Evolutionary conservation across 2,329 filamentous ascomycete genomes (phyloP), one percentile per base, ranked within the genome.

Genomic region (Apiospora rasikravindrae): DNA sequence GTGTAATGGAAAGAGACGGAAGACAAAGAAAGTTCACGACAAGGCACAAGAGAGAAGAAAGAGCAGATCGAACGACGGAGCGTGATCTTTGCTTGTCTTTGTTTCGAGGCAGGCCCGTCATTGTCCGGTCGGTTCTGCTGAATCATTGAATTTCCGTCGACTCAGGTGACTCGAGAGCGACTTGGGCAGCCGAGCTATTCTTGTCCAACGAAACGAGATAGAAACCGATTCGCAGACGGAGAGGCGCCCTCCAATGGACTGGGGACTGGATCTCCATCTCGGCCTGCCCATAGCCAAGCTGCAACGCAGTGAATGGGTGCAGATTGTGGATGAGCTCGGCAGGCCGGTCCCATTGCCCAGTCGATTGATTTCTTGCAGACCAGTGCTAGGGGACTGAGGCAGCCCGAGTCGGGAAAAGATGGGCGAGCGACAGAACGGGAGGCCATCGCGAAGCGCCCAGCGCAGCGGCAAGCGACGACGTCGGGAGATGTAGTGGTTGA

Each of bases 131-230:
- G 14, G 67, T 33, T 24, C 44, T 42, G 45, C 26, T 51, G 61
- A 44, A 24, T 45, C 53, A 26, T 37, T 61, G 57, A 70, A 61
- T 45, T 10, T 47, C 51, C 1, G 40, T 68, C 37, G 49, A 70
- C 44, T 57, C 69, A 61, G 26, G 51, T 67, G 71, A 72, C 68
- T 70, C 67, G 66, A 68, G 68, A 10, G 33, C 19, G 57, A 64
- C 33, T 64, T 40, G 57, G 57, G 29, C 22, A 40, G 8, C 29
- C 4, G 57, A 64, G 57, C 57, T 64, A 64, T 64, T 64, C 57
- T 64, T n/a, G 57, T 40, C 57, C 57, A 64, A 64, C 57, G 57
- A 64, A 40, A 64, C 22, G 19, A 64, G 19, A n/a, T 8, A 29
- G 57, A 40, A 64, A 64, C 33, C 33, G 57, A 64, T 22, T 19